Evolutionary conservation across 1,284 basidiomycete species (phyloP), one percentile per base, ranked within the genome.

Genomic region (Ceratobasidium sp.): DNA sequence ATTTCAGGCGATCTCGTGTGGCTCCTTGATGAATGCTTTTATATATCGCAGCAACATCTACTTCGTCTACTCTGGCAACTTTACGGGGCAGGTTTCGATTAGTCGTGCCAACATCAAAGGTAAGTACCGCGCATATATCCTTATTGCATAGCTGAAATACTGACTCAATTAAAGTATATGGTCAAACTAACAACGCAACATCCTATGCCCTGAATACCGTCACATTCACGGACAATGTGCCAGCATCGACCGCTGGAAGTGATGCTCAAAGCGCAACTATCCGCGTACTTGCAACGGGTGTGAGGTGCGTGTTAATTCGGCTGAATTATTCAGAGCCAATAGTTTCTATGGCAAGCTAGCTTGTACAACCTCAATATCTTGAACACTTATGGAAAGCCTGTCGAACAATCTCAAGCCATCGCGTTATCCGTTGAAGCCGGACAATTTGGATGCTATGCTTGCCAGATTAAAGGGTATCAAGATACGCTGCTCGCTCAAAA

Each of bases 331-430:
- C n/a, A n/a, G n/a, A n/a, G n/a, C n/a, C n/a, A n/a, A n/a, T n/a
- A n/a, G n/a, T n/a, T n/a, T n/a, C n/a, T n/a, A n/a, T n/a, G n/a
- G n/a, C n/a, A n/a, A n/a, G n/a, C n/a, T 40, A 40, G 38, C 38
- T 40, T 69, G 22, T 73, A 72, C 69, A 73, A 73, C 52, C 31
- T 73, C n/a, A 71, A 73, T 55, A 73, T 73, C 27, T 50, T 49
- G 34, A 71, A 71, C 32, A 71, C 70, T 1, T 72, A 64, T 55
- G 71, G 71, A 20, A 67, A 70, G 32, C 38, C 38, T 7, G 38
- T 40, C 38, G 17, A n/a, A 3, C 69, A 70, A 55, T 45, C 71
- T 4, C 72, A 72, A 57, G 72, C 72, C 7, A 73, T 73, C 42
- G 72, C 72, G 52, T 56, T 73, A 8, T 68, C 69, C 47, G 71